Base-by-base conservation (phyloP, 116 monocot genomes). In the Iris pallida region DNA sequence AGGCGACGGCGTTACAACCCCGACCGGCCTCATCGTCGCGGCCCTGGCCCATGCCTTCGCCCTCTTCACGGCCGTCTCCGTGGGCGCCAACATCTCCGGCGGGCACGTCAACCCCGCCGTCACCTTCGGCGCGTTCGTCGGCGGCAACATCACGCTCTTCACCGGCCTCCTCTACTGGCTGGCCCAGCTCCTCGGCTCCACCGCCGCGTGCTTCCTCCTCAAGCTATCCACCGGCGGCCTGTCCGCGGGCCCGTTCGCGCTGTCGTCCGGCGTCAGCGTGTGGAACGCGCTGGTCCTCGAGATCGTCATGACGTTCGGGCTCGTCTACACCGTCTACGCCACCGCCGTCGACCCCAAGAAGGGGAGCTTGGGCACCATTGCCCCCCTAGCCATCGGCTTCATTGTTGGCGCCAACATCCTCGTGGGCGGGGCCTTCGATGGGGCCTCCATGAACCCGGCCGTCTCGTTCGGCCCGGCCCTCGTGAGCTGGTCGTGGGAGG, bases 71-170 rank as follows among this genome's bases (percentile, higher is more conserved):
- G 75, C 61, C 16, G 68, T 75, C 17, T 59, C 75, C 4, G 75
- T 68, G 12, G 51, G 43, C 4, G 68, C 75, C 16, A 75, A 75
- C 61, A 75, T 61, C 54, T 75, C 75, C 8, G 75, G 75, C 8
- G 75, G 75, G 5, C 75, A 75, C 58, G 68, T 75, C 3, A 75
- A 75, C 49, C 75, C 75, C 15, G 75, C 75, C 6, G 68, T 75
- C 4, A 75, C 75, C 11, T 75, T 75, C 75, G 75, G 68, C 45
- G 53, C 52, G 43, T 75, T 75, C 61, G 40, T 75, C 53, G 66
- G 75, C 61, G 75, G 75, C 20, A 59, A 75, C 75, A 68, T 75
- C 30, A 75, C 75, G 20, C 68, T 75, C 7, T 7, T 75, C 15
- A 59, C 68, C 14, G 68, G 47, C 18, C 19, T 75, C 40, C 59